These are phyloP conservation scores for Penicillium turbatum DNA, from an alignment of 495 filamentous ascomycete genomes.

Conservation along the genomic window DNA sequence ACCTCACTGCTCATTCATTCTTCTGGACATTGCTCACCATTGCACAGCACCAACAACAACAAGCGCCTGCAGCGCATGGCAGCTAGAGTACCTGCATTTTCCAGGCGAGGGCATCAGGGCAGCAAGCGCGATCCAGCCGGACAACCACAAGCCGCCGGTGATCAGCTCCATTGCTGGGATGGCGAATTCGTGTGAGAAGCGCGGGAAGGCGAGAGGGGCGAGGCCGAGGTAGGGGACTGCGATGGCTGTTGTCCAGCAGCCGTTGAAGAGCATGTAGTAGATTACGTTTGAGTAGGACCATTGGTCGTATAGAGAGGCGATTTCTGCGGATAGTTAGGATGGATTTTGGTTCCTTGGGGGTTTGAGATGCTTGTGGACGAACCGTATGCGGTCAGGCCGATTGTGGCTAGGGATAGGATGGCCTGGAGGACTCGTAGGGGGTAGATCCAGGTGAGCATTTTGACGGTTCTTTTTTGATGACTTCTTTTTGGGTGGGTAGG, in stretches of 20 bases:
- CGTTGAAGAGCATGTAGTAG: constrained; percentile 65
- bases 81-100: constrained; percentile 42
- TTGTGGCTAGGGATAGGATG: constrained; percentile 57
- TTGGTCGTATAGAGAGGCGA: constrained; percentile 26
- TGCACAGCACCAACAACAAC: constrained; percentile 46
- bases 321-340: too few species aligned
- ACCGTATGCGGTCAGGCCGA: constrained; percentile 65
- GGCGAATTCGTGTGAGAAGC: constrained; percentile 48
- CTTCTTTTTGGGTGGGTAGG: neutral
- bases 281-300: constrained; percentile 32
- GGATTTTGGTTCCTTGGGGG: too few species aligned
- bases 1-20: neutral
- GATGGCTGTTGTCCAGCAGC: constrained; percentile 60
- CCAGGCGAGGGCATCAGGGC: constrained; percentile 47
- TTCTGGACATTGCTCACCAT: constrained; percentile 33
- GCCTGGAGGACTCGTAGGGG: constrained; percentile 57
- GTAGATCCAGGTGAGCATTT: constrained; percentile 27
- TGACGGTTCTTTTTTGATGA: neutral
- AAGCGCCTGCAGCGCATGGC: constrained; percentile 39
- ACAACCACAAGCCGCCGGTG: constrained; percentile 50
- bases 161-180: constrained; percentile 22
- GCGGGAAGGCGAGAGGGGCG: constrained; percentile 51
- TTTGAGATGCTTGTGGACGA: too few species aligned
- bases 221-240: constrained; percentile 59
- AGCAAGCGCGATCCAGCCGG: constrained; percentile 64